Base-by-base conservation (phyloP, 768 basidiomycete species). In the Vararia minispora region DNA sequence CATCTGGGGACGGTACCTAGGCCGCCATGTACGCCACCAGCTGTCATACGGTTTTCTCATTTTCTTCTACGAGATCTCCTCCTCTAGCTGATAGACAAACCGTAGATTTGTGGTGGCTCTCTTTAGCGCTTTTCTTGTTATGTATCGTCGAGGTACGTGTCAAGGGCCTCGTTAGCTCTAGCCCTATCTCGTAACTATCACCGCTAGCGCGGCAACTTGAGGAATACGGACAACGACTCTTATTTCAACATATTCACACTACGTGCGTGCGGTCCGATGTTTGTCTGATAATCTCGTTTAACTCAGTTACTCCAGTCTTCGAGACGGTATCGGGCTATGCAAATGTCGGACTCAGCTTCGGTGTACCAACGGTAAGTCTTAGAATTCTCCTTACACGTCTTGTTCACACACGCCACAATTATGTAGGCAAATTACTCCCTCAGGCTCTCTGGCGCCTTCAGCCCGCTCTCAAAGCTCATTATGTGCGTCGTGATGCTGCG, bases 401-500 rank as follows among this genome's bases (percentile, higher is more conserved):
- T 51, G 30, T 51, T 47, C 45, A 52, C 13, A 11, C 3, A 3
- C 22, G 4, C 16, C 3, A 23, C 44, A 47, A 9, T 18, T 9
- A 20, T 12, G 12, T 34, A 10, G 57, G 69, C 71, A 43, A 77
- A 77, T 45, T 78, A 62, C 48, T 73, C 78, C 0, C 74, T 88
- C 38, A n/a, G n/a, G n/a, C n/a, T n/a, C 41, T 59, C 63, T 6
- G 82, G 83, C 5, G 66, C 72, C 0, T 68, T 84, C 51, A 59
- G 63, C 6, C 70, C 72, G 0, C 53, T 86, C 3, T 83, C 81
- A 2, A 89, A 86, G 55, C 55, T 88, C 4, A 71, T 88, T 10
- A 56, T 87, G 27, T 72, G 74, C 36, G 61, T 70, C 14, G 76
- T 88, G 42, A 88, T 90, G 85, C 72, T 88, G 28, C 72, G 84